Base-by-base conservation (phyloP, 495 filamentous ascomycete genomes). In the Xylaria venustula region DNA sequence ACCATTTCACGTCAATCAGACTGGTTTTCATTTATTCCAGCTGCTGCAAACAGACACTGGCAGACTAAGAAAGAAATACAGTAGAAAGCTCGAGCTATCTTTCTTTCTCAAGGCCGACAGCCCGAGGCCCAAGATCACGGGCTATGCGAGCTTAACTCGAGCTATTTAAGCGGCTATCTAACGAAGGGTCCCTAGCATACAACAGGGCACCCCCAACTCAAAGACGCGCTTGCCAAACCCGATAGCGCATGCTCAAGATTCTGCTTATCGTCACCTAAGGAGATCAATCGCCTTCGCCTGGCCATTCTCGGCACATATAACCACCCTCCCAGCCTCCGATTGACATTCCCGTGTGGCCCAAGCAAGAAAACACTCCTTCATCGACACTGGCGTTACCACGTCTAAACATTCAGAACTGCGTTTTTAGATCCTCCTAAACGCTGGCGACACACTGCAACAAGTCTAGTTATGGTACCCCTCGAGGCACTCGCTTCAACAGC, bases 351-450 rank as follows among this genome's bases (percentile, higher is more conserved):
- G 22, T 25, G 41, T 25, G 49, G 20, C 37, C 48, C 20, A 53
- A 45, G 48, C 41, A 45, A 53, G n/a, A 46, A 20, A 52, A 46
- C 17, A 54, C 42, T 19, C 22, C 58, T 54, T 40, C 50, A 26
- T 48, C 42, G 58, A 37, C 34, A 52, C 47, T 26, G 40, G 57
- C 26, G 41, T 41, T 52, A 26, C 11, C 28, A 32, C 37, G 25
- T 60, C 57, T 60, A 60, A 60, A 60, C 47, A 60, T 60, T 52
- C 23, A 60, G 37, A 36, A 34, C 57, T 32, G 47, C 40, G n/a
- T 34, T 36, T 52, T 26, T 54, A 52, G 36, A 19, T 42, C 41
- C 22, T 30, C 41, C 30, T 26, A 60, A 48, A 41, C 50, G 40
- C 50, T 54, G 49, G 54, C 49, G 50, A 47, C 49, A 54, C 30